These are phyloP conservation scores for Beauveria australis DNA, from an alignment of 2,329 filamentous ascomycete species.

Conservation along the genomic window DNA sequence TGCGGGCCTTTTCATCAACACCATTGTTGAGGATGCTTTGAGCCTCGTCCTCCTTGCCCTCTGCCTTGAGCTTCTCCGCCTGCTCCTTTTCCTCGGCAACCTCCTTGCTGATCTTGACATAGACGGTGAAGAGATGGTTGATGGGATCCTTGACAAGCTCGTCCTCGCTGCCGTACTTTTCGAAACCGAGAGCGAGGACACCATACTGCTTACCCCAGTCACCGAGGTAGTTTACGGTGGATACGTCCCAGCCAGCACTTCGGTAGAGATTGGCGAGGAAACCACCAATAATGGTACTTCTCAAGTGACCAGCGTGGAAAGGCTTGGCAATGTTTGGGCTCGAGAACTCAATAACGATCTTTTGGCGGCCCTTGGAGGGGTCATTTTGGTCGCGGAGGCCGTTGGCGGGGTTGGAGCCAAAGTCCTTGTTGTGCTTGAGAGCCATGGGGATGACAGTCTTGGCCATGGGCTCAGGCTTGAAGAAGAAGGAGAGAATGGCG, in stretches of 20 bases:
- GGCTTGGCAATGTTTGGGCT: conserved; percentile 83
- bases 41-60: conserved; percentile 58
- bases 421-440: conserved; percentile 50
- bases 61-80: conserved; percentile 32
- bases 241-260: conserved; percentile 63
- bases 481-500: conserved; percentile 71
- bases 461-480: conserved; percentile 60
- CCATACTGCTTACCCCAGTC: conserved; percentile 77
- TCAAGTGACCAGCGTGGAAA: conserved; percentile 70
- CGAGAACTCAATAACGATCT: conserved; percentile 69
- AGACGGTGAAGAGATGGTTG: conserved; percentile 74
- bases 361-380: conserved; percentile 53
- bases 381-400: conserved; percentile 56
- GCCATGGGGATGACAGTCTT: conserved; percentile 62
- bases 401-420: conserved; percentile 52
- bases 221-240: conserved; percentile 66
- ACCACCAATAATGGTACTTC: conserved; percentile 72
- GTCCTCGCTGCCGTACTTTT: conserved; percentile 67
- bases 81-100: conserved; percentile 22
- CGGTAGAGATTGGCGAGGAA: conserved; percentile 68
- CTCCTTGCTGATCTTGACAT: conserved; percentile 64
- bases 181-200: conserved; percentile 65
- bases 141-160: conserved; percentile 65
- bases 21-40: conserved; percentile 40
- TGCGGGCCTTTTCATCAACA: conserved; percentile 66